phyloP scores from a whole-genome alignment of 306 rosid genomes.

The Casuarina glauca region DNA sequence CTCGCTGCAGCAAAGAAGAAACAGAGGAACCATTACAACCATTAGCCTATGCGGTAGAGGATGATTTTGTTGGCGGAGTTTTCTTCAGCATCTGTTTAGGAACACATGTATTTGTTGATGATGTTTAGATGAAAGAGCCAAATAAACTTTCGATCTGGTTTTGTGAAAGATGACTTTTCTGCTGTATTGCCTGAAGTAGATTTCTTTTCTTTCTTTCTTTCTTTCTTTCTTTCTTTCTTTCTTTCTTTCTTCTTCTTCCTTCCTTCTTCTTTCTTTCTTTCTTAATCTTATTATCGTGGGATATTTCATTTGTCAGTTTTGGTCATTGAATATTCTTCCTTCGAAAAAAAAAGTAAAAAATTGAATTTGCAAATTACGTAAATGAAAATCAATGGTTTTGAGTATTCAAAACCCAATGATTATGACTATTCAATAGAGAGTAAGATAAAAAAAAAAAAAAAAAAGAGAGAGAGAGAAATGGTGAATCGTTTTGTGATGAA shows the following conservation, averaged over 20 bases:
- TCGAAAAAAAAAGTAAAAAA: neutral
- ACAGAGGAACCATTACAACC: conserved; percentile 92
- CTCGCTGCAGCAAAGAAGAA: conserved; percentile 93
- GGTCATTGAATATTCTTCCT: conserved; percentile 30
- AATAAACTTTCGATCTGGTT: conserved; percentile 53
- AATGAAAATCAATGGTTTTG: too few species aligned
- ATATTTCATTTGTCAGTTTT: conserved; percentile 41
- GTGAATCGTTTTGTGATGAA: too few species aligned
- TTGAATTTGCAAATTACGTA: too few species aligned
- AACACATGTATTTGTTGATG: conserved; percentile 44
- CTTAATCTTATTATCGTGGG: conserved; percentile 43
- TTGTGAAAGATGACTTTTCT: conserved; percentile 39
- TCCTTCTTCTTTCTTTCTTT: conserved; percentile 26
- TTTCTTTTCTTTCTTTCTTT: too few species aligned
- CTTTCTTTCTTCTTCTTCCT: too few species aligned
- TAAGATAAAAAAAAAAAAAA: too few species aligned
- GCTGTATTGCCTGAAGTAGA: conserved; percentile 44
- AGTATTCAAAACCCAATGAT: too few species aligned
- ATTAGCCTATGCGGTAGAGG: conserved; percentile 79
- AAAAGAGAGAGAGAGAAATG: too few species aligned
- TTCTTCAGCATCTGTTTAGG: conserved; percentile 43
- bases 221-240: too few species aligned
- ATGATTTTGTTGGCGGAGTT: conserved; percentile 4
- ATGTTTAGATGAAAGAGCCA: conserved; percentile 61
- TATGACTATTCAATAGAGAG: too few species aligned